Base-by-base conservation (phyloP, 768 basidiomycete species). In the Termitomyces sp. region DNA sequence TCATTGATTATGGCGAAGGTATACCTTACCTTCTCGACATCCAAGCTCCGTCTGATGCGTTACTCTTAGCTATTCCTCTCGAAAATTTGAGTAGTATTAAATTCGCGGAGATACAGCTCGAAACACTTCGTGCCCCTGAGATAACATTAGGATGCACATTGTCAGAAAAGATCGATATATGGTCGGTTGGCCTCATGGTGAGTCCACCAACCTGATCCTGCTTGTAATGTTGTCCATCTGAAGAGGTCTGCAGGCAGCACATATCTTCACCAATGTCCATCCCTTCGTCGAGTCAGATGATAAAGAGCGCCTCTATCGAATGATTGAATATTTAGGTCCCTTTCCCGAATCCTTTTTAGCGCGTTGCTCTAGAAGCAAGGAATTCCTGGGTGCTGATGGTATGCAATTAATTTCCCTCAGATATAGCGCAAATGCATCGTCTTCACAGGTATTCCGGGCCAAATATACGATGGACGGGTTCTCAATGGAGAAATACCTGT, bases 1-100 rank as follows among this genome's bases (percentile, higher is more conserved):
- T 58, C 8, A 53, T 58, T 14, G 51, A 58, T 50, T 58, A 53
- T 13, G 50, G 57, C 1, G 32, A 52, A 36, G 57, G 57, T 58
- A 41, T 10, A 5, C 8, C 1, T 4, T 4, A 16, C 1, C 3
- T 41, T 8, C 13, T 16, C 4, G 16, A 16, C 13, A 16, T 43
- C 13, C 30, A 8, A 33, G 30, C 13, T 33, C 43, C 2, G 8
- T 26, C 23, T 46, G n/a, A 32, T 20, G 9, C 16, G 6, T 33
- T 18, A 16, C 3, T 46, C 3, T 10, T 4, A 55, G 54, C 54
- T 46, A 2, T n/a, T 46, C 32, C 30, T 14, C 5, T 55, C 13
- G 44, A 43, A 12, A 13, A 20, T 23, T 28, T 51, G 30, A 20
- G 41, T 43, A 2, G 32, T 13, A 4, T 7, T 7, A 33, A 18